Conservation (phyloP, 1,284 basidiomycete genomes). For the Ustilago cynodontis region DNA sequence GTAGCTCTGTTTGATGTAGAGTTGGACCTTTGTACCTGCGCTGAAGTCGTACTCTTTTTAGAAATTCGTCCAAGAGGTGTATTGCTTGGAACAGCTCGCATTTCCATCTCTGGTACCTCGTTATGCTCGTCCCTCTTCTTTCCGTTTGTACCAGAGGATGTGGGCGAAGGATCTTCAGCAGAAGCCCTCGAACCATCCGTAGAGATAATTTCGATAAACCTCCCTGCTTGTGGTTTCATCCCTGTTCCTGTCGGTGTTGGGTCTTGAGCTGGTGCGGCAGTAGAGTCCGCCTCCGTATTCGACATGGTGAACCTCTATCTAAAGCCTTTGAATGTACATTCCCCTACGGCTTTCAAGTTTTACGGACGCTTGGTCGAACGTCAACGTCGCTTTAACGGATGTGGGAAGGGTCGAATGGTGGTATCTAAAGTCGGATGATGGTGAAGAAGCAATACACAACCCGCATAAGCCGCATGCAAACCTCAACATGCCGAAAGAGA, state of each 20-base stretch:
- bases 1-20: not conserved
- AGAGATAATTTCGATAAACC: constrained; percentile 48
- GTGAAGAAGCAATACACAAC: too few species aligned
- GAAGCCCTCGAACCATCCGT: constrained; percentile 43
- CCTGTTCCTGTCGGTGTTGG: constrained; percentile 14
- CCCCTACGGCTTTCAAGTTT: too few species aligned
- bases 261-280: not conserved
- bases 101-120: constrained; percentile 20
- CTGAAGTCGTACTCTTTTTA: constrained; percentile 2
- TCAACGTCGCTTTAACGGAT: too few species aligned
- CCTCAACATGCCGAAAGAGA: too few species aligned
- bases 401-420: too few species aligned
- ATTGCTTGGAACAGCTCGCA: constrained; percentile 4
- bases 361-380: too few species aligned
- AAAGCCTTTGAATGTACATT: too few species aligned
- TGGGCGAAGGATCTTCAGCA: constrained; percentile 21
- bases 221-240: constrained; percentile 15
- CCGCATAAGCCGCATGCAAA: too few species aligned
- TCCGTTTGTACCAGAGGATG: too few species aligned
- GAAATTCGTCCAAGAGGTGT: constrained; percentile 20
- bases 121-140: not conserved
- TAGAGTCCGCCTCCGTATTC: not conserved
- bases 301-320: too few species aligned
- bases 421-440: too few species aligned
- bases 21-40: not conserved